A percentile compares a stretch with the other conserved stretches of the same genome.
phyloP scores from a whole-genome alignment of 495 filamentous ascomycete species.

The Chaetomium tenue region DNA sequence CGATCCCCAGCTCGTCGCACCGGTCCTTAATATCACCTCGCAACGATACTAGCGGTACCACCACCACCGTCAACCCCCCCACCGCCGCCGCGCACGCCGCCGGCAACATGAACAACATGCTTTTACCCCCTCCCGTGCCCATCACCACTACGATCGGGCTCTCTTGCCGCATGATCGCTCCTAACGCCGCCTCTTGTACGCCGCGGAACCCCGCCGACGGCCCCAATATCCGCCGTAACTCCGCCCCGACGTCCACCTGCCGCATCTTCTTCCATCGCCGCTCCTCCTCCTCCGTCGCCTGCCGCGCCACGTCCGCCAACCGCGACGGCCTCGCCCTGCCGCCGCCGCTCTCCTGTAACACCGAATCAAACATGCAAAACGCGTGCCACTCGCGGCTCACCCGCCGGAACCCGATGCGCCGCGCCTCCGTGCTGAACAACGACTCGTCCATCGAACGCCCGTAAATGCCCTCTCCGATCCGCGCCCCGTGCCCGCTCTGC shows the following conservation, averaged over 20 bases:
- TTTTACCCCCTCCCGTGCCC: neutral
- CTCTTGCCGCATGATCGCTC: neutral
- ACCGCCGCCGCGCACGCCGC: neutral
- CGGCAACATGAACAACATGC: conserved; percentile 4
- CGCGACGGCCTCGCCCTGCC: too few species aligned
- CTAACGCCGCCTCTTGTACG: neutral
- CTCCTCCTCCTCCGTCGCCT: neutral
- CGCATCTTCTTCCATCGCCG: conserved; percentile 3
- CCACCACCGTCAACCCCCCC: neutral
- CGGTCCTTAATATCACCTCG: conserved; percentile 2
- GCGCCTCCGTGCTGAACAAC: conserved; percentile 2
- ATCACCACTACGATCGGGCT: conserved; percentile 1
- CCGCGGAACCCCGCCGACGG: neutral
- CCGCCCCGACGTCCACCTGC: neutral
- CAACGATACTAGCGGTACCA: conserved; percentile 2
- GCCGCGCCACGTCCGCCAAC: neutral
- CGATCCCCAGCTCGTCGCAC: conserved; percentile 1
- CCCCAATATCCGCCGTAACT: neutral
- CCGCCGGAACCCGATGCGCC: conserved; percentile 7
- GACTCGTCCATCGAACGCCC: conserved; percentile 1
- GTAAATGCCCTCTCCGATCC: neutral
- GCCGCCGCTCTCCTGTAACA: neutral
- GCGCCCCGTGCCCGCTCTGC: conserved; percentile 5
- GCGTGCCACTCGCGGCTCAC: conserved; percentile 5
- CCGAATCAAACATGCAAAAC: conserved; percentile 6